phyloP scores from a whole-genome alignment of 2,329 filamentous ascomycete species.

The Epichloe sibirici region DNA sequence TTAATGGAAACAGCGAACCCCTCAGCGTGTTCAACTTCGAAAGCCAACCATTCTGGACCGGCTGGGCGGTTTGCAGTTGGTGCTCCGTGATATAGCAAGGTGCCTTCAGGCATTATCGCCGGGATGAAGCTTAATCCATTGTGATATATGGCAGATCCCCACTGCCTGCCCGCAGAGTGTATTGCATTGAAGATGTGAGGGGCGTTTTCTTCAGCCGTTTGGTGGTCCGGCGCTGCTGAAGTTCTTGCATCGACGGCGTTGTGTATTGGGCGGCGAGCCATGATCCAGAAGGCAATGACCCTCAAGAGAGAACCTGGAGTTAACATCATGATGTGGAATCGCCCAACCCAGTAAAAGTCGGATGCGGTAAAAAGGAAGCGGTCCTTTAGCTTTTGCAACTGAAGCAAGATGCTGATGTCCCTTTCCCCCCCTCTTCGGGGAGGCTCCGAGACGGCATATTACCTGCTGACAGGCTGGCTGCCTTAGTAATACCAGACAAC shows the following conservation, averaged over 20 bases:
- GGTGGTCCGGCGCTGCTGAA: slow-evolving; percentile 23
- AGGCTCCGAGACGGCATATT: too few relatives aligned
- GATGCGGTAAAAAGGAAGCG: background rate
- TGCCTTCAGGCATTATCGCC: slow-evolving; percentile 50
- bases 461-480: too few relatives aligned
- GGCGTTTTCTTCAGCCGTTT: slow-evolving; percentile 36
- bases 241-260: background rate
- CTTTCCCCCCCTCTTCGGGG: too few relatives aligned
- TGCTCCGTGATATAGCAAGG: slow-evolving; percentile 56
- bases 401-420: too few relatives aligned
- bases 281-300: background rate
- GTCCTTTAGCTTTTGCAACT: too few relatives aligned
- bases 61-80: slow-evolving; percentile 29
- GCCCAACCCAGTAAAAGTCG: background rate
- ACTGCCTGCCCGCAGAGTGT: slow-evolving; percentile 61
- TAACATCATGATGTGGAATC: background rate
- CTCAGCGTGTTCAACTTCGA: slow-evolving; percentile 63
- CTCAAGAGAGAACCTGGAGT: background rate
- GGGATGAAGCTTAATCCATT: slow-evolving; percentile 66
- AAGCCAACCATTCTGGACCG: slow-evolving; percentile 59
- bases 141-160: slow-evolving; percentile 59
- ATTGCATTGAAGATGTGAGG: slow-evolving; percentile 61
- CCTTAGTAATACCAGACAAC: too few relatives aligned
- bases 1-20: slow-evolving; percentile 37
- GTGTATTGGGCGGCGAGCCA: background rate